These are phyloP conservation scores for Arthonia radiata DNA, from an alignment of 495 filamentous ascomycete genomes.

Conservation along the genomic window DNA sequence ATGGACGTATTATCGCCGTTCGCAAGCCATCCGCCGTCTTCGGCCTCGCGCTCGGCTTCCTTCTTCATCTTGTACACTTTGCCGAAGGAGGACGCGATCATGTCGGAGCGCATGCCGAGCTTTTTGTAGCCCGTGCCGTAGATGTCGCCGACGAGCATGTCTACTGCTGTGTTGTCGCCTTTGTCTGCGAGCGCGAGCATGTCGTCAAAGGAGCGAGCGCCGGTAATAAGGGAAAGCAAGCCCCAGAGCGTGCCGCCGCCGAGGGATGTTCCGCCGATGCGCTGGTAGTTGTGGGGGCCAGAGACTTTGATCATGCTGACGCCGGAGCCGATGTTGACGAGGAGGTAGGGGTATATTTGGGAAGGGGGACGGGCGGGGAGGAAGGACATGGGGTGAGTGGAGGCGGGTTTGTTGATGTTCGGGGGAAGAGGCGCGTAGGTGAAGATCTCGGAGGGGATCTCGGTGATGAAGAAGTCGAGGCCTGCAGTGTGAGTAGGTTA, in stretches of 20 bases:
- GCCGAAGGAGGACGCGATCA: slow-evolving; percentile 87
- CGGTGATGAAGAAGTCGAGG: slow-evolving; percentile 94
- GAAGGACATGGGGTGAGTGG: slow-evolving; percentile 68
- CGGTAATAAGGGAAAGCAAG: slow-evolving; percentile 67
- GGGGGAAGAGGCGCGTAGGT: slow-evolving; percentile 85
- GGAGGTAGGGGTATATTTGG: slow-evolving; percentile 81
- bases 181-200: slow-evolving; percentile 86
- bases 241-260: slow-evolving; percentile 95
- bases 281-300: slow-evolving; percentile 57
- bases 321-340: slow-evolving; percentile 97
- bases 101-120: slow-evolving; percentile 78
- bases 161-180: slow-evolving; percentile 77
- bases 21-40: slow-evolving; percentile 40
- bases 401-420: slow-evolving; percentile 90
- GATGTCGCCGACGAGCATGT: slow-evolving; percentile 96
- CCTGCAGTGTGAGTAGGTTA: slow-evolving; percentile 21
- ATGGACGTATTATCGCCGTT: slow-evolving; percentile 30
- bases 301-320: slow-evolving; percentile 98
- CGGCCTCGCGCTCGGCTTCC: slow-evolving; percentile 46
- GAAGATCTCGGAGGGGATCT: slow-evolving; percentile 93
- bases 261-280: slow-evolving; percentile 83
- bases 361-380: slow-evolving; percentile 37
- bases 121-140: slow-evolving; percentile 83
- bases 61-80: slow-evolving; percentile 83
- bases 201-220: slow-evolving; percentile 76